Evolutionary conservation across 352 stramenopile species (phyloP), one percentile per base, ranked within the genome.

Genomic region (Pythium myriotylum): DNA sequence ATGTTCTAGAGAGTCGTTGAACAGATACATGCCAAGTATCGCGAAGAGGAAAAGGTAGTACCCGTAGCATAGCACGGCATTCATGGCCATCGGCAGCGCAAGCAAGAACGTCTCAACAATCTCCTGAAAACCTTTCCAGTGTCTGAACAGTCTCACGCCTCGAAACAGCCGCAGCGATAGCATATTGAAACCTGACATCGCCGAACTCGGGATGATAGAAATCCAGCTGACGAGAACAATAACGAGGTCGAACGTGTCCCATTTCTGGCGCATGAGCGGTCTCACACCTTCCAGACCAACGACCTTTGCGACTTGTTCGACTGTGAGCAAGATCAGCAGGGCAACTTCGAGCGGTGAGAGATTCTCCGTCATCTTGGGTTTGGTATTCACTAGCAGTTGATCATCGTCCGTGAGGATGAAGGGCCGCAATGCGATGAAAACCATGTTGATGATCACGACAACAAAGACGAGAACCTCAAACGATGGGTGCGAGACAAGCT

Each of bases 11-110:
- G 84, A 88, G 51, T 93, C 83, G 52, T 88, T 87, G 70, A 95
- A 95, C 2, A 95, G 65, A 62, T 95, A 95, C 84, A 95, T 92
- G 2, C 84, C 84, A 16, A 95, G 68, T 33, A 93, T 91, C 9
- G 84, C 84, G 50, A 95, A 95, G 23, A 95, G 63, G 55, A 93
- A 89, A 8, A 95, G 72, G 51, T 93, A 95, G 68, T 95, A 95
- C 51, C 75, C 83, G 56, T 92, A 95, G 58, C 84, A 93, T 0
- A 92, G 68, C 20, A 92, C 62, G 8, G 86, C 82, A 39, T 91
- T 91, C 0, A 51, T 68, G 3, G 82, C 84, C 82, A 93, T 91
- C 0, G 84, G 86, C 22, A 95, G 59, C 26, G 86, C 72, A 1
- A 73, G 59, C 27, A 92, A 26, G 42, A 93, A 92, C 16, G 84